phyloP scores from a whole-genome alignment of 176 grass and related monocot genomes.

The Oryza glumipatula region DNA sequence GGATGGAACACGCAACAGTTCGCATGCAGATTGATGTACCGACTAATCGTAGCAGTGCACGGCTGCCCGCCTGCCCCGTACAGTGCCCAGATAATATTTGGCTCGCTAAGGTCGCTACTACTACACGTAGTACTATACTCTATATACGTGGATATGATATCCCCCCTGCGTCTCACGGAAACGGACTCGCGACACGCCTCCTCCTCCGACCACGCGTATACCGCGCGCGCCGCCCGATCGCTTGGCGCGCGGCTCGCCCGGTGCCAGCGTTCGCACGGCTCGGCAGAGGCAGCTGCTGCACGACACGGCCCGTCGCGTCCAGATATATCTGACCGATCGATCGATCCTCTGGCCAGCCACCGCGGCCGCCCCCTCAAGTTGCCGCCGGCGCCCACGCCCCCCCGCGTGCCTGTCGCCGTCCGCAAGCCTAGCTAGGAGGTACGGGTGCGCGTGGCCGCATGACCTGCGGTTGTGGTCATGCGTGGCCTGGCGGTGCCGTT shows the following conservation, averaged over 20 bases:
- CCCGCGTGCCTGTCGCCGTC: not conserved
- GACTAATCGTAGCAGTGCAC: not conserved
- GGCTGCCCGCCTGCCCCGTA: not conserved
- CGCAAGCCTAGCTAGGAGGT: not conserved
- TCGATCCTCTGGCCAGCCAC: not conserved
- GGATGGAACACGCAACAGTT: not conserved
- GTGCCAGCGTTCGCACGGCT: too few relatives aligned
- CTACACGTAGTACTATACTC: too few relatives aligned
- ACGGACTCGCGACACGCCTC: not conserved
- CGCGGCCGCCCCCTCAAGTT: conserved; percentile 10
- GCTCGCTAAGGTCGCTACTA: not conserved
- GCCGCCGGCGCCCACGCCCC: conserved; percentile 4
- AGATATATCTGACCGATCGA: not conserved
- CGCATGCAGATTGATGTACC: not conserved
- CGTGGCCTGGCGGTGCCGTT: too few relatives aligned
- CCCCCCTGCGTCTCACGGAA: not conserved
- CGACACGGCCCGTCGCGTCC: conserved; percentile 28
- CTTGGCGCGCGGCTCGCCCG: too few relatives aligned
- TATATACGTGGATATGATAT: not conserved
- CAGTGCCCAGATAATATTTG: too few relatives aligned
- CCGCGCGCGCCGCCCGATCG: too few relatives aligned
- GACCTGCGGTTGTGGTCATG: not conserved
- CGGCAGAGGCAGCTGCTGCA: not conserved
- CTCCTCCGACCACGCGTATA: too few relatives aligned
- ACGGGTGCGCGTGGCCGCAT: not conserved